Evolutionary conservation across 2,329 filamentous ascomycete species (phyloP).

Genomic region (Nemania diffusa): DNA sequence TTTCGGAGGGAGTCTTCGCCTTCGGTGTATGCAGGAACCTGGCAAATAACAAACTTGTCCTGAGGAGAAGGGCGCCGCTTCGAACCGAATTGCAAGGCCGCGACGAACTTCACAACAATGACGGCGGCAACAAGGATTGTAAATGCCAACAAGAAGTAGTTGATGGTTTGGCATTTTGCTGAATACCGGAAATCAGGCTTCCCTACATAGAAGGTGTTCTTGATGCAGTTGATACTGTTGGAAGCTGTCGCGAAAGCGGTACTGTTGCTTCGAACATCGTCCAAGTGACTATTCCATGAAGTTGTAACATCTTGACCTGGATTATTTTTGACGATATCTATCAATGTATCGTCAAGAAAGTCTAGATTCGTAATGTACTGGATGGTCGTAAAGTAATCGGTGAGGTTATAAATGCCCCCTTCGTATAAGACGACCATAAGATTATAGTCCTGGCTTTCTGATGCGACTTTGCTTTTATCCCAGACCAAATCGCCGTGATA

Average conservation of each 20-base stretch:
- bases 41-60: slow-evolving; percentile 99
- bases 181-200: slow-evolving; percentile 84
- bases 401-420: slow-evolving; percentile 84
- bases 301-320: slow-evolving; percentile 82
- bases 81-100: slow-evolving; percentile 91
- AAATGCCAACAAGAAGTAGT: slow-evolving; percentile 88
- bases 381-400: slow-evolving; percentile 87
- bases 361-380: slow-evolving; percentile 64
- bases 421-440: slow-evolving; percentile 85
- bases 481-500: slow-evolving; percentile 89
- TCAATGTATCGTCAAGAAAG: slow-evolving; percentile 77
- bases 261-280: slow-evolving; percentile 59
- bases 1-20: slow-evolving; percentile 95
- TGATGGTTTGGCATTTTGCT: slow-evolving; percentile 84
- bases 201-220: slow-evolving; percentile 85
- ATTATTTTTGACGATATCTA: slow-evolving; percentile 75
- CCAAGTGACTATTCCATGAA: slow-evolving; percentile 67
- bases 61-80: slow-evolving; percentile 90
- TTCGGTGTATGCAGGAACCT: slow-evolving; percentile 97
- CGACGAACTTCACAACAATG: slow-evolving; percentile 87
- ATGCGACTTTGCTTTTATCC: slow-evolving; percentile 66
- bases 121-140: slow-evolving; percentile 84
- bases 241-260: slow-evolving; percentile 61
- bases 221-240: slow-evolving; percentile 82
- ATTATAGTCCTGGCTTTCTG: slow-evolving; percentile 72